These are phyloP conservation scores for Hanseniaspora lindneri DNA, from an alignment of 805 yeast species.

Conservation along the genomic window DNA sequence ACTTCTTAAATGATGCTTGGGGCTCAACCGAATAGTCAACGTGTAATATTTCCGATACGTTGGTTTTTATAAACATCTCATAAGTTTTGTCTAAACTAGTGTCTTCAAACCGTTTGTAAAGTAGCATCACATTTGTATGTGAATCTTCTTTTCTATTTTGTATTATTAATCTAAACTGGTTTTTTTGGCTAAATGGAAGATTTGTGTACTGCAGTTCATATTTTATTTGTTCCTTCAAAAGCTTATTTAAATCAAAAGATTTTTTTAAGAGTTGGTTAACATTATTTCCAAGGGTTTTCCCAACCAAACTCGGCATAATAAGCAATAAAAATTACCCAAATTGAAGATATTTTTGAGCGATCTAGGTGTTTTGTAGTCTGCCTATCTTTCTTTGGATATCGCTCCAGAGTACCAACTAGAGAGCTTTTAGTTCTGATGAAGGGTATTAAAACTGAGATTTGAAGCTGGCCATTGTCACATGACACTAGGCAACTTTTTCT, in stretches of 20 bases:
- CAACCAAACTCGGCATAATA: not conserved
- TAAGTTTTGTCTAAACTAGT: not conserved
- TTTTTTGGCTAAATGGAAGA: not conserved
- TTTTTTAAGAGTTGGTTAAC: not conserved
- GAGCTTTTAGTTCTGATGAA: no score
- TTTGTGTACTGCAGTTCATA: conserved; percentile 2
- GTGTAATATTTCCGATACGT: not conserved
- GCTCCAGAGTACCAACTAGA: no score
- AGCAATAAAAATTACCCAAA: not conserved
- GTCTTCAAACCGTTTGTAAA: conserved; percentile 1
- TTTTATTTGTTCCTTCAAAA: conserved; percentile 7
- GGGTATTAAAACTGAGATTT: no score
- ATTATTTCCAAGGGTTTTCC: not conserved
- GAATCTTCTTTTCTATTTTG: not conserved
- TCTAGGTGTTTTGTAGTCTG: no score
- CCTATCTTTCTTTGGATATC: no score
- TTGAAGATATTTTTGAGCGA: not conserved
- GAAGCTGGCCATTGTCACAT: no score
- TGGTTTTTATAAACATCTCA: conserved; percentile 12
- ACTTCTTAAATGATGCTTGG: not conserved
- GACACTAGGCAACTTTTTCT: no score
- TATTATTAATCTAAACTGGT: conserved; percentile 3
- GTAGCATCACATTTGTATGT: conserved; percentile 3
- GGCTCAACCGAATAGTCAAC: conserved; percentile 3
- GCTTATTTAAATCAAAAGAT: not conserved